Base-by-base conservation (phyloP, 179 eudicot genomes). In the Nepenthes alata region DNA sequence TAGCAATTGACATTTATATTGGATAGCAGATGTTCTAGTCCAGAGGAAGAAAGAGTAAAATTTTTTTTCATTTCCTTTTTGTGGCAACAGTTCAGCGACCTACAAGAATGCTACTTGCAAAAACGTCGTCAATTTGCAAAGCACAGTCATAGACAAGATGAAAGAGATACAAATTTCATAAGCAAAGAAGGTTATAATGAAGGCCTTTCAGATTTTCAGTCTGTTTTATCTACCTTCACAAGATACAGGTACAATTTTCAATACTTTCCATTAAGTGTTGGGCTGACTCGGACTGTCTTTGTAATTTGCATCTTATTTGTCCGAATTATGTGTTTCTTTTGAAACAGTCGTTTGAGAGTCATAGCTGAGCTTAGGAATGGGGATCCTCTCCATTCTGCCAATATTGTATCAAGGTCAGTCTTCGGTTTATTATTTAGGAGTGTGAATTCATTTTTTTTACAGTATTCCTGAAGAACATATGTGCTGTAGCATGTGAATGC, bases 31-130 rank as follows among this genome's bases (percentile, higher is more conserved):
- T 5, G 16, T 11, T 15, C 11, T 4, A 50, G 53, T 25, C n/a
- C 1, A 11, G 53, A 5, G 55, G 55, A n/a, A 12, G 16, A 13
- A 12, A 25, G 25, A 25, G 25, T 25, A 7, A 41, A 41, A 39
- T 7, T 5, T 2, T 52, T 52, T 52, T 45, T 62, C 39, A 37
- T 41, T 65, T 11, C 37, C 62, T 49, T 2, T 57, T 5, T 25
- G 25, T 71, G 71, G 61, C 72, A 74, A 49, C 78, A 85, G 91
- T 83, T 83, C 70, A 75, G 70, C 38, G 88, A 83, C 69, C 78
- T 85, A 49, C 84, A 83, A 74, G 88, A 81, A 61, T 85, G 88
- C 70, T 83, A 85, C 81, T 64, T 85, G 68, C 91, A 81, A 83
- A 83, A 85, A 72, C 81, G 91, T 35, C 79, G 86, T 2, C 88